Evolutionary conservation across 2,329 filamentous ascomycete genomes (phyloP).

Genomic region (Botryotinia globosa): DNA sequence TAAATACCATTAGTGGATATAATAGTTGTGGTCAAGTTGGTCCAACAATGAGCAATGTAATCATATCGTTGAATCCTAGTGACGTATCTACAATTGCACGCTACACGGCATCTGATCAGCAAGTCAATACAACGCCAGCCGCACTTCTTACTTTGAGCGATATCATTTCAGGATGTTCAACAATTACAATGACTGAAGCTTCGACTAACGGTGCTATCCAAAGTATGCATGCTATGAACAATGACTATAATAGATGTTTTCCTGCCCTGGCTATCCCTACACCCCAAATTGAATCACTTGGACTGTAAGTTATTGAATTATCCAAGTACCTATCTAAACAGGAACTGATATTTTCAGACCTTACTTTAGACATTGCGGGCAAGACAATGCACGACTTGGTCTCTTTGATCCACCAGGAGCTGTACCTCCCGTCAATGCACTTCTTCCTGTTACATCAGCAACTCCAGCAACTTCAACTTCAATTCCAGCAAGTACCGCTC

Average conservation of each 20-base stretch:
- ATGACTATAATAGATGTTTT: conserved; percentile 27
- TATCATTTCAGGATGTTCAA: conserved; percentile 38
- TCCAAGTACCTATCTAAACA: background rate
- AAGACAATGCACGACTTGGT: conserved; percentile 40
- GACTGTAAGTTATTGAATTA: conserved; percentile 23
- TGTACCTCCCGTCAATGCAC: conserved; percentile 38
- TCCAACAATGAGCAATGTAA: conserved; percentile 37
- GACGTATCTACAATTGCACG: conserved; percentile 40
- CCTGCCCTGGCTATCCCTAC: conserved; percentile 27
- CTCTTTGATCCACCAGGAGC: conserved; percentile 44
- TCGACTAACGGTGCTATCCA: conserved; percentile 18
- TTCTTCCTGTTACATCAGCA: conserved; percentile 30
- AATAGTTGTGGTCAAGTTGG: conserved; percentile 38
- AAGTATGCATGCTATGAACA: conserved; percentile 22
- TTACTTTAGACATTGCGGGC: conserved; percentile 41
- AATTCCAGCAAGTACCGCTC: conserved; percentile 24
- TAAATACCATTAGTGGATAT: conserved; percentile 40
- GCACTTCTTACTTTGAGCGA: conserved; percentile 40
- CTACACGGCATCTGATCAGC: conserved; percentile 30
- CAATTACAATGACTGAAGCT: background rate
- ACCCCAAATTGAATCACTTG: conserved; percentile 23
- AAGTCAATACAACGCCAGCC: conserved; percentile 25
- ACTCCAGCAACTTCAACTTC: conserved; percentile 23
- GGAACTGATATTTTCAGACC: conserved; percentile 11
- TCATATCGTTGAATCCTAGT: conserved; percentile 39